A percentile compares a stretch with the other conserved stretches of the same genome.
Conservation (phyloP, 208 protist genomes). For the Acanthamoeba lenticulata region DNA sequence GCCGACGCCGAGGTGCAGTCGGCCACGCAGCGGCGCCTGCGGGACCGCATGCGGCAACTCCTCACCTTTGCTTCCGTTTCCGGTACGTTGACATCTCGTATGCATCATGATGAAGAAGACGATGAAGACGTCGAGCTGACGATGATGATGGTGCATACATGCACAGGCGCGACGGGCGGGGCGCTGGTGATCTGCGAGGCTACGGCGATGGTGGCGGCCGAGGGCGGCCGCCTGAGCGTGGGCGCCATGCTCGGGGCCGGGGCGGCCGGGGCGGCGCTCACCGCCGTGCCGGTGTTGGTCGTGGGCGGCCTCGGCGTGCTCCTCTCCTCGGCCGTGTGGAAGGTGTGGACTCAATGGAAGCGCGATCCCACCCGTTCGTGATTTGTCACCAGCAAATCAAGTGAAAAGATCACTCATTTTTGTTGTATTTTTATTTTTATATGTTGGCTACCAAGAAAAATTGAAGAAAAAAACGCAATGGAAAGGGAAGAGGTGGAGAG, state of each 20-base stretch:
- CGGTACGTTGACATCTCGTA: neutral
- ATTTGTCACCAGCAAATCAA: neutral
- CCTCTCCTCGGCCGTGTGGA: slow-evolving; percentile 40
- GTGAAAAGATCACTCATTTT: too few species aligned
- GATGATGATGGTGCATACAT: too few species aligned
- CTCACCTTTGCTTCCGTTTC: slow-evolving; percentile 43
- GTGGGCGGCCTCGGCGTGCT: slow-evolving; percentile 49
- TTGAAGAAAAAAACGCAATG: neutral
- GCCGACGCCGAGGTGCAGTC: slow-evolving; percentile 37
- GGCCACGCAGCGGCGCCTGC: neutral
- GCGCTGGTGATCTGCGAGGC: slow-evolving; percentile 43
- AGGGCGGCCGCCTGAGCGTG: neutral
- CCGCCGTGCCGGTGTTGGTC: slow-evolving; percentile 30
- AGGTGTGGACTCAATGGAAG: slow-evolving; percentile 1
- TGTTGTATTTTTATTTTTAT: too few species aligned
- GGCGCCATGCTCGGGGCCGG: slow-evolving; percentile 15
- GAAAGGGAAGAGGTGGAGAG: neutral
- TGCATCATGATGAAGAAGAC: too few species aligned
- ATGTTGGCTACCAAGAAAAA: too few species aligned
- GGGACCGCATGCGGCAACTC: neutral
- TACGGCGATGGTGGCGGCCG: slow-evolving; percentile 22
- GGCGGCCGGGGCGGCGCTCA: neutral
- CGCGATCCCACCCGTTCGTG: neutral
- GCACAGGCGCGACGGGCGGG: slow-evolving; percentile 35
- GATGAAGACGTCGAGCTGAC: too few species aligned